Evolutionary conservation across 306 rosid species (phyloP).

Genomic region (Prunus fruticosa): DNA sequence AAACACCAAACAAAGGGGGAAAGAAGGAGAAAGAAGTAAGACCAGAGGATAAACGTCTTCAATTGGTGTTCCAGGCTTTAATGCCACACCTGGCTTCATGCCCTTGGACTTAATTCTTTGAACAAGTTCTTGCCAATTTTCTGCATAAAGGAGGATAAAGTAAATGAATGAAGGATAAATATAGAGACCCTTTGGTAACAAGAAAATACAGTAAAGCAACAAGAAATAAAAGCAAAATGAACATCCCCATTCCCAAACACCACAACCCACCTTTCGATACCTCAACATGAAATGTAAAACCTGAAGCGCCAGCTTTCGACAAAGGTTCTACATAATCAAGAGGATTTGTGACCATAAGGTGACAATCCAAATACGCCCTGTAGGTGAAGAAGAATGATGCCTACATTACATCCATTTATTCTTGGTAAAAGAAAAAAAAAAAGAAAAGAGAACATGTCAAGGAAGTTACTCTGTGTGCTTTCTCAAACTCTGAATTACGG

Average conservation of each 20-base stretch:
- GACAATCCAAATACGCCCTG: constrained; percentile 97
- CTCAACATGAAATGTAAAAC: constrained; percentile 92
- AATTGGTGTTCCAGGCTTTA: constrained; percentile 77
- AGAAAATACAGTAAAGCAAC: constrained; percentile 9
- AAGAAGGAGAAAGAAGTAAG: constrained; percentile 13
- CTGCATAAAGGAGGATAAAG: constrained; percentile 32
- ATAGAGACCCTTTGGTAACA: constrained; percentile 8
- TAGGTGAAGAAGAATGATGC: constrained; percentile 8
- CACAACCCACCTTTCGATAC: constrained; percentile 61
- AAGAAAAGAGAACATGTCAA: background rate
- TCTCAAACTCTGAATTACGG: constrained; percentile 88
- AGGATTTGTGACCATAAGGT: constrained; percentile 96
- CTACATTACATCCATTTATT: constrained; percentile 6
- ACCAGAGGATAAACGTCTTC: constrained; percentile 92
- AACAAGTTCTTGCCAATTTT: constrained; percentile 83
- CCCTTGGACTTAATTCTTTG: constrained; percentile 56
- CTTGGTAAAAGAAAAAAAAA: constrained; percentile 3
- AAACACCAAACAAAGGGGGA: background rate
- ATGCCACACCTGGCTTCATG: constrained; percentile 84
- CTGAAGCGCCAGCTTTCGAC: constrained; percentile 93
- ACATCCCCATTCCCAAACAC: background rate
- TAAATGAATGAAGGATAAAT: background rate
- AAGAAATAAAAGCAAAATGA: constrained; percentile 3
- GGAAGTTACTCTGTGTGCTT: constrained; percentile 74
- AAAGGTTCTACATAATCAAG: constrained; percentile 84